Conservation (phyloP, 176 grass and related monocot genomes). For the Otatea glauca region DNA sequence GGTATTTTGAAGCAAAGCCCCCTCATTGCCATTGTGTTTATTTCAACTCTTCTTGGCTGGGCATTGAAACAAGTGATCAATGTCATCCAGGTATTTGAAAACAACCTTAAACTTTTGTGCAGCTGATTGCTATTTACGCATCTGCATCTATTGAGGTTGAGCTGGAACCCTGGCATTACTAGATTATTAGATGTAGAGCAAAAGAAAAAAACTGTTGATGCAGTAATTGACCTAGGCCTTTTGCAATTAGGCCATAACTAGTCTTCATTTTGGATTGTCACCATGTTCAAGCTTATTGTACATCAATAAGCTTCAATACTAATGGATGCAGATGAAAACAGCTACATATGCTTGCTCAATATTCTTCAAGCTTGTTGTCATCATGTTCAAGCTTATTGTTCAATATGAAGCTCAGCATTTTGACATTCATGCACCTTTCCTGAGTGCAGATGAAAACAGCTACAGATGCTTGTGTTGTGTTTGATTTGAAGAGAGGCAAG, state of each 20-base stretch:
- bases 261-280: not conserved
- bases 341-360: too few relatives aligned
- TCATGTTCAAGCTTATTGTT: not conserved
- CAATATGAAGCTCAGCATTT: not conserved
- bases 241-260: not conserved
- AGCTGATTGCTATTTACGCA: not conserved
- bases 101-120: not conserved
- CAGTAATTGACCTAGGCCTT: not conserved
- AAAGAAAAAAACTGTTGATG: not conserved
- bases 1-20: conserved; percentile 57
- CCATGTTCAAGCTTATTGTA: not conserved
- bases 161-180: not conserved
- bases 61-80: conserved; percentile 20
- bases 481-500: conserved; percentile 64
- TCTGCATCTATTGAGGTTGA: conserved; percentile 15
- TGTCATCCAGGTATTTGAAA: conserved; percentile 59
- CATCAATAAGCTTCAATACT: not conserved
- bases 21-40: conserved; percentile 53
- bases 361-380: too few relatives aligned
- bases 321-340: not conserved
- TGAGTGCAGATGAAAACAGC: conserved; percentile 77
- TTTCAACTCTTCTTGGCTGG: conserved; percentile 79
- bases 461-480: conserved; percentile 62
- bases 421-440: not conserved
- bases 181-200: not conserved